These are phyloP conservation scores for Apiospora rasikravindrae DNA, from an alignment of 2,329 filamentous ascomycete species.

Conservation along the genomic window DNA sequence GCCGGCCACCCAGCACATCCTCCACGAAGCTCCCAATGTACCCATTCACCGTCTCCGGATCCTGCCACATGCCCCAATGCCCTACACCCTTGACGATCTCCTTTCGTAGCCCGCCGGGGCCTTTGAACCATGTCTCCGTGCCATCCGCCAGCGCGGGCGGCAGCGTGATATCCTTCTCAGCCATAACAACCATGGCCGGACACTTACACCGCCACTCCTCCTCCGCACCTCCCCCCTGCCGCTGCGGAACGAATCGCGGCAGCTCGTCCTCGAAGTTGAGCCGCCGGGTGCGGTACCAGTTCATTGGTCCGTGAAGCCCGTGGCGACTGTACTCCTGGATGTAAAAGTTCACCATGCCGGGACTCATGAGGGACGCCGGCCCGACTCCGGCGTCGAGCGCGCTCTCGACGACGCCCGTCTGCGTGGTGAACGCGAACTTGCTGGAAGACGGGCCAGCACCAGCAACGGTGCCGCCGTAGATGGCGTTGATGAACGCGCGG, in stretches of 20 bases:
- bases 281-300: conserved; percentile 82
- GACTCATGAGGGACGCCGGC: conserved; percentile 63
- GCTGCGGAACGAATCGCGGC: conserved; percentile 58
- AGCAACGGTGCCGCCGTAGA: conserved; percentile 69
- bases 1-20: conserved; percentile 46
- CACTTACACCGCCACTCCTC: conserved; percentile 59
- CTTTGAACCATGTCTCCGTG: conserved; percentile 72
- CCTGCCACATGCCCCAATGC: conserved; percentile 87
- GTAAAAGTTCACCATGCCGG: conserved; percentile 80
- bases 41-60: conserved; percentile 71
- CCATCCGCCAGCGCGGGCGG: conserved; percentile 71
- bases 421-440: conserved; percentile 60
- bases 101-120: conserved; percentile 58
- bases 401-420: conserved; percentile 68
- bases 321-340: conserved; percentile 71
- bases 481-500: conserved; percentile 69
- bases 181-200: conserved; percentile 78
- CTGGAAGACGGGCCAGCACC: conserved; percentile 44
- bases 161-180: conserved; percentile 73
- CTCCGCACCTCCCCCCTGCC: conserved; percentile 54
- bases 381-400: conserved; percentile 59
- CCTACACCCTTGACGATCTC: conserved; percentile 65
- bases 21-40: conserved; percentile 72
- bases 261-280: conserved; percentile 80
- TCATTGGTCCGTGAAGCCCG: conserved; percentile 79